A percentile compares a stretch with the other conserved stretches of the same genome.
Evolutionary conservation across 768 basidiomycete species (phyloP).

Genomic region (Hirschioporus abietinus): DNA sequence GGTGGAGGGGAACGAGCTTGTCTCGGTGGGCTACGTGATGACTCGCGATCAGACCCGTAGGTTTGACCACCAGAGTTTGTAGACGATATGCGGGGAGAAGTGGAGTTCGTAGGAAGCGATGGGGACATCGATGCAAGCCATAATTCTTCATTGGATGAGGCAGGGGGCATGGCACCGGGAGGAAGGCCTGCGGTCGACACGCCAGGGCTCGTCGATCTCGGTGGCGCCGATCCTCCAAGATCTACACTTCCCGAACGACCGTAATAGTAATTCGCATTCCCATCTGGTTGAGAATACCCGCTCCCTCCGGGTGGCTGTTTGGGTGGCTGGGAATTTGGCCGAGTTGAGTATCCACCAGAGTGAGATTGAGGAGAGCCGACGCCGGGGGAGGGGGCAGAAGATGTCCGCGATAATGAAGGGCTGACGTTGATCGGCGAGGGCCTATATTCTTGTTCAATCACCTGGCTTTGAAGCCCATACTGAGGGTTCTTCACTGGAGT

Average conservation of each 20-base stretch:
- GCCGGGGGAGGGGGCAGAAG: slow-evolving; percentile 21
- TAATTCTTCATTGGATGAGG: background rate
- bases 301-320: slow-evolving; percentile 19
- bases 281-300: background rate
- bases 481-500: slow-evolving; percentile 84
- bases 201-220: slow-evolving; percentile 1
- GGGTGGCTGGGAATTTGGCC: slow-evolving; percentile 30
- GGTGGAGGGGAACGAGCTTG: slow-evolving; percentile 3
- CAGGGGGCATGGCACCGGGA: slow-evolving; percentile 4
- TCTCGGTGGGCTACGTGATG: background rate
- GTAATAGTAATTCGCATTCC: background rate
- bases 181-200: background rate
- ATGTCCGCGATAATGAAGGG: slow-evolving; percentile 12
- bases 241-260: background rate
- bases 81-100: background rate
- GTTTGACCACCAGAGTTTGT: background rate
- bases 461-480: slow-evolving; percentile 91
- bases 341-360: slow-evolving; percentile 16
- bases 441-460: slow-evolving; percentile 85
- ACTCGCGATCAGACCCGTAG: background rate
- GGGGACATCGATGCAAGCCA: background rate
- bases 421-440: slow-evolving; percentile 12
- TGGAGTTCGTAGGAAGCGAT: background rate
- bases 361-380: slow-evolving; percentile 19
- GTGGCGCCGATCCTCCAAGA: background rate